Conservation (phyloP, 441 rosid genomes). For the Populus hybrid region DNA sequence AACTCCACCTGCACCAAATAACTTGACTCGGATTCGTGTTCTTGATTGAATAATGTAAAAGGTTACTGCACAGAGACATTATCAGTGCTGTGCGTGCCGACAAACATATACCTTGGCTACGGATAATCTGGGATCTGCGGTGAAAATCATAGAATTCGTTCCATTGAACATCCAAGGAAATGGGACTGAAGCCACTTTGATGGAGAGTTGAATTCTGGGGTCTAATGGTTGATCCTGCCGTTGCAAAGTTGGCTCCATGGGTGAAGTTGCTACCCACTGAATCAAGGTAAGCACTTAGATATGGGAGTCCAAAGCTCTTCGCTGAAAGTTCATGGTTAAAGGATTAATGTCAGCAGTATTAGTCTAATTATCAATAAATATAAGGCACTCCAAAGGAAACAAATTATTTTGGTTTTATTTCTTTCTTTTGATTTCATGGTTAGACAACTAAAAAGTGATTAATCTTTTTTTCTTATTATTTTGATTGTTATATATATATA, state of each 20-base stretch:
- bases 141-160: slow-evolving; percentile 52
- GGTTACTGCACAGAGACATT: no score
- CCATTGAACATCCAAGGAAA: slow-evolving; percentile 61
- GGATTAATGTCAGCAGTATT: background rate
- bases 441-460: no score
- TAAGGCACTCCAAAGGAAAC: no score
- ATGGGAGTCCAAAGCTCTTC: slow-evolving; percentile 44
- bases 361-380: no score
- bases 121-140: slow-evolving; percentile 49
- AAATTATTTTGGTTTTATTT: no score
- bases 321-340: slow-evolving; percentile 31
- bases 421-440: no score
- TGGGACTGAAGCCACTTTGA: slow-evolving; percentile 66
- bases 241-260: slow-evolving; percentile 76
- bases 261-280: slow-evolving; percentile 61
- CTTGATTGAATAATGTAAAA: background rate
- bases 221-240: slow-evolving; percentile 72
- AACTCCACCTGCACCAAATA: slow-evolving; percentile 29
- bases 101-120: slow-evolving; percentile 28
- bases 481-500: no score
- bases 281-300: slow-evolving; percentile 64
- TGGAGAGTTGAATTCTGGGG: slow-evolving; percentile 56
- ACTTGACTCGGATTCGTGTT: no score
- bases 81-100: background rate
- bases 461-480: no score